phyloP scores from a whole-genome alignment of 345 rosid genomes.

The Triadica sebifera region DNA sequence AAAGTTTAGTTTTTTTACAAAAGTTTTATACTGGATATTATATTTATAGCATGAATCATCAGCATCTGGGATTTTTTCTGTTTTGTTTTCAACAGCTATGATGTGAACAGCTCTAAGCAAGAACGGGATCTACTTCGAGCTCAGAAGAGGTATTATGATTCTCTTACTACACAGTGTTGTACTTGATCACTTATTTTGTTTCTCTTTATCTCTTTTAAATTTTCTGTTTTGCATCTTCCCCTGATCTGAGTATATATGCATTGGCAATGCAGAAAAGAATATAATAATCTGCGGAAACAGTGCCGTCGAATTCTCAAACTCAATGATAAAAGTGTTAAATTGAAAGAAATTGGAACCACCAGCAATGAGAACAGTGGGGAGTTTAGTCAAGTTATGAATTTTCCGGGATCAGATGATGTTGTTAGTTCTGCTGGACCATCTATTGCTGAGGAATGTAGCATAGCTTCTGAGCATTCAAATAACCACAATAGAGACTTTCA shows the following conservation, averaged over 20 bases:
- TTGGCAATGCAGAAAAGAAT: constrained; percentile 56
- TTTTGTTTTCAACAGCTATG: constrained; percentile 49
- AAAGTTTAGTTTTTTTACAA: background rate
- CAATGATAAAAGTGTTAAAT: constrained; percentile 36
- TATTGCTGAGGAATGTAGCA: constrained; percentile 27
- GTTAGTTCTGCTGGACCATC: constrained; percentile 33
- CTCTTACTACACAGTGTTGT: background rate
- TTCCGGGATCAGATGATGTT: constrained; percentile 41
- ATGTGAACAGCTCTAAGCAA: constrained; percentile 59
- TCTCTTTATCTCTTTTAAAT: background rate
- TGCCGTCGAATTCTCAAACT: constrained; percentile 46
- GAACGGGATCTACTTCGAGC: constrained; percentile 54
- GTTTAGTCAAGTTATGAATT: constrained; percentile 49
- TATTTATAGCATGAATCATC: background rate
- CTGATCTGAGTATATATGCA: background rate
- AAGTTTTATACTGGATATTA: background rate
- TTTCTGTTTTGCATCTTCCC: background rate
- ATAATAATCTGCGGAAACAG: constrained; percentile 58
- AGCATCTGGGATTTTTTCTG: background rate
- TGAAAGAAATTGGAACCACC: constrained; percentile 41
- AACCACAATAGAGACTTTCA: constrained; percentile 16
- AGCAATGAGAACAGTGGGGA: constrained; percentile 40
- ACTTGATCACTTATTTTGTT: background rate
- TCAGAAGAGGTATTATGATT: constrained; percentile 54
- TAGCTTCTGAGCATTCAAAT: constrained; percentile 31